Base-by-base conservation (phyloP, 352 stramenopile genomes). In the Globisporangium alternatum region DNA sequence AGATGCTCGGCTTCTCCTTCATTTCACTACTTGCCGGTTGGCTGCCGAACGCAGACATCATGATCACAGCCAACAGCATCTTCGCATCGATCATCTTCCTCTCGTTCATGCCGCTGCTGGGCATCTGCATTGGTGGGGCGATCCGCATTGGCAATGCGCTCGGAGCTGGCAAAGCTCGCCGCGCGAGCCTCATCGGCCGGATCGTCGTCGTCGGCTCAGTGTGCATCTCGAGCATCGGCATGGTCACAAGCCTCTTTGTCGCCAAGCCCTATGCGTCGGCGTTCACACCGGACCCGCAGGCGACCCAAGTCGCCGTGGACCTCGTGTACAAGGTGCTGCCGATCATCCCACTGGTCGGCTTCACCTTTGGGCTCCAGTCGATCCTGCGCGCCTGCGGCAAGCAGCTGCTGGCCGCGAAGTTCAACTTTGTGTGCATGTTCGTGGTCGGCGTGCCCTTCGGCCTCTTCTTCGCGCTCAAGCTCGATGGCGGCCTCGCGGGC, bases 111-210 rank as follows among this genome's bases (percentile, higher is more conserved):
- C 54, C 68, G 15, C 51, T 72, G 28, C 25, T 66, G 8, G 65
- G 58, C 5, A 58, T 75, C 22, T 62, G 53, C 19, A 58, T 75
- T 19, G 65, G 65, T 10, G 68, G 68, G 0, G 68, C 68, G 39
- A 60, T 72, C 25, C 68, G 68, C 0, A 70, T 75, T 28, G 68
- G 68, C 28, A 75, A 75, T 58, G 59, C 68, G 6, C 35, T 67
- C 47, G 69, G 69, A 0, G 69, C 69, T 0, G 65, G 67, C 17
- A 44, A 70, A 21, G 60, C 65, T 0, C 45, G 44, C 35, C 60
- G 69, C n/a, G 69, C 69, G 13, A 43, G 30, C n/a, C 19, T 70
- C 43, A 66, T 67, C 31, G 37, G 60, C 2, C 33, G 49, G 15
- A 59, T 65, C 25, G 60, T 65, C 9, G 15, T 63, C 21, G 25